Conservation (phyloP, 345 rosid genomes). For the Acer yangbiense region DNA sequence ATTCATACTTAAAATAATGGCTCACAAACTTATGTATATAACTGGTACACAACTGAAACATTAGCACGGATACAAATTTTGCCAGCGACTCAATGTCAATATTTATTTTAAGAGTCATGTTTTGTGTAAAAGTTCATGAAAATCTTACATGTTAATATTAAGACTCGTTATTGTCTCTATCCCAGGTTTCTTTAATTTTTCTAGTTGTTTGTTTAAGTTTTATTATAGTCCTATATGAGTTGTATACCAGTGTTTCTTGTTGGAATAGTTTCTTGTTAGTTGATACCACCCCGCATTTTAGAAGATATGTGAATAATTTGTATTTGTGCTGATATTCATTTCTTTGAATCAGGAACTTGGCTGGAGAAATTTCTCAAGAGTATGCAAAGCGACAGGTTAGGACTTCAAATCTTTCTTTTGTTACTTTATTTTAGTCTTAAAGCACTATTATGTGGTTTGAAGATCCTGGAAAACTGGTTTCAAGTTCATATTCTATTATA, state of each 20-base stretch:
- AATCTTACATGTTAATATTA: neutral
- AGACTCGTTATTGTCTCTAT: neutral
- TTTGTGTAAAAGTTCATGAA: neutral
- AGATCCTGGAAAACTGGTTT: neutral
- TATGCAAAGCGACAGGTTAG: constrained; percentile 75
- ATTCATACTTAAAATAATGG: neutral
- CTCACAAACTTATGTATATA: neutral
- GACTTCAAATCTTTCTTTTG: neutral
- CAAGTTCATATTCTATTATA: neutral
- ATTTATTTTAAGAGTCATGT: neutral
- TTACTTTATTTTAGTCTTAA: neutral
- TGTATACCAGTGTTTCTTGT: neutral
- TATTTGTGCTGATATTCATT: neutral
- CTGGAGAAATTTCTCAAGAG: constrained; percentile 87
- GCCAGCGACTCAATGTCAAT: neutral
- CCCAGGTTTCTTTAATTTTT: neutral
- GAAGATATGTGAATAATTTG: neutral
- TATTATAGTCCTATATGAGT: neutral
- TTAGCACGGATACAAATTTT: too few species aligned
- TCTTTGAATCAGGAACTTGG: constrained; percentile 63
- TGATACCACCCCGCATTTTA: neutral
- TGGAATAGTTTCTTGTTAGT: neutral
- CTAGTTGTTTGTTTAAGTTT: neutral
- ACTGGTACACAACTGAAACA: too few species aligned
- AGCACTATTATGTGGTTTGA: neutral